Base-by-base conservation (phyloP, 768 basidiomycete species). In the Pleurotus giganteus region DNA sequence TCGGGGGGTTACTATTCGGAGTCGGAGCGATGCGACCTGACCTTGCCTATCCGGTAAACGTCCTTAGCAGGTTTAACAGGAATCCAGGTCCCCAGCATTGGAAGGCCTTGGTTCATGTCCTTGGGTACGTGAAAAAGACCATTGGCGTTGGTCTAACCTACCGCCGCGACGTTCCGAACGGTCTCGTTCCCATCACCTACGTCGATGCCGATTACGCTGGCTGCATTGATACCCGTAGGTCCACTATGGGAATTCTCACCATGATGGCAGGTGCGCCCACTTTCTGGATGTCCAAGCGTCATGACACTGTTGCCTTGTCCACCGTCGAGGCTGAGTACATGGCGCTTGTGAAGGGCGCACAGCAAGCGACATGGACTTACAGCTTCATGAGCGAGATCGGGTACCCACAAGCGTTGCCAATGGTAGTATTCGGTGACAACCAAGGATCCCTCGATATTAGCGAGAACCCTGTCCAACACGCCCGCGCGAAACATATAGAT, bases 341-440 rank as follows among this genome's bases (percentile, higher is more conserved):
- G 47, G 69, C 70, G 0, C 57, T 65, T 8, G 45, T 63, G 0
- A 60, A 71, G 8, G 68, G 62, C 1, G 60, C 62, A 0, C 59
- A 68, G 41, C 65, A 77, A 51, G 61, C 59, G 0, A 53, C 70
- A 34, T 78, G 73, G 72, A 59, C 69, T 45, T 58, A 56, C 6
- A 53, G 32, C 2, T 59, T 68, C 11, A 45, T 72, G 8, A 43
- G 47, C 2, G 67, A 73, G 52, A 54, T 73, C 29, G 58, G 56
- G 0, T 57, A 59, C 4, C 42, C 57, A 5, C 58, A 61, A 39
- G 31, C 50, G 4, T 42, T 39, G 1, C 61, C 69, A 3, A 49
- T 54, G 0, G 34, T 56, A 26, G 42, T 73, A 13, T 66, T 60
- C 28, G 45, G 54, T 37, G 69, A 75, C 57, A 75, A 74, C n/a